Evolutionary conservation across 345 rosid species (phyloP).

Genomic region (Lenwebbia sp.): DNA sequence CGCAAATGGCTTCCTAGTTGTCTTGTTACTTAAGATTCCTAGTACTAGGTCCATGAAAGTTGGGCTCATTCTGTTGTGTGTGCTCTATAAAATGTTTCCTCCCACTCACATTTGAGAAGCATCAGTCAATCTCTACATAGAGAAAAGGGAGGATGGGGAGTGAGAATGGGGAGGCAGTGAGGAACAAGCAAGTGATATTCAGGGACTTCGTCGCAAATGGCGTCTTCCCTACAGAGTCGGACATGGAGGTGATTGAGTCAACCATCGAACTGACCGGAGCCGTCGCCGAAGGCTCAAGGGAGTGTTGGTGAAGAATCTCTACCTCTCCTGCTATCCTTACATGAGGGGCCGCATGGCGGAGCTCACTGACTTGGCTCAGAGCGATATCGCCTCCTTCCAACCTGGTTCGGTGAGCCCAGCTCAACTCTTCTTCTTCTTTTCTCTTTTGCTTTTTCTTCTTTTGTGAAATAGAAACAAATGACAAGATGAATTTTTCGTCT

Average conservation of each 20-base stretch:
- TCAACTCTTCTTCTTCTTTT: not conserved
- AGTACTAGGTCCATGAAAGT: no score
- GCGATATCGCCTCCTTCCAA: not conserved
- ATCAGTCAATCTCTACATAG: no score
- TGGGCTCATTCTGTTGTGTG: no score
- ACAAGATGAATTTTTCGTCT: not conserved
- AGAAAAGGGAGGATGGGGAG: no score
- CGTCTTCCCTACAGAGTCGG: not conserved
- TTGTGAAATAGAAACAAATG: not conserved
- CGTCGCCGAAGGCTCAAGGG: not conserved
- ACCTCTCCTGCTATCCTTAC: not conserved
- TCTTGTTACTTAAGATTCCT: no score
- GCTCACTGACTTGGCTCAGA: not conserved
- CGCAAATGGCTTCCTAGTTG: no score
- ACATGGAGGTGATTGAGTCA: not conserved
- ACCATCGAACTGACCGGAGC: not conserved
- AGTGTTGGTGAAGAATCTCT: not conserved
- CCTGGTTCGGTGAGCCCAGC: not conserved
- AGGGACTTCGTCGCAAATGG: slow-evolving; percentile 7
- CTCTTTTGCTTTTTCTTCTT: not conserved
- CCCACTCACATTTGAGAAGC: no score
- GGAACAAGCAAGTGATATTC: slow-evolving; percentile 9
- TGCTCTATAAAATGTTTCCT: no score
- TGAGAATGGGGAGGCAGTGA: not conserved
- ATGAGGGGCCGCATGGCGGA: not conserved